These are phyloP conservation scores for Zygosaccharomyces sapae DNA, from an alignment of 1,139 yeast species.

Conservation along the genomic window DNA sequence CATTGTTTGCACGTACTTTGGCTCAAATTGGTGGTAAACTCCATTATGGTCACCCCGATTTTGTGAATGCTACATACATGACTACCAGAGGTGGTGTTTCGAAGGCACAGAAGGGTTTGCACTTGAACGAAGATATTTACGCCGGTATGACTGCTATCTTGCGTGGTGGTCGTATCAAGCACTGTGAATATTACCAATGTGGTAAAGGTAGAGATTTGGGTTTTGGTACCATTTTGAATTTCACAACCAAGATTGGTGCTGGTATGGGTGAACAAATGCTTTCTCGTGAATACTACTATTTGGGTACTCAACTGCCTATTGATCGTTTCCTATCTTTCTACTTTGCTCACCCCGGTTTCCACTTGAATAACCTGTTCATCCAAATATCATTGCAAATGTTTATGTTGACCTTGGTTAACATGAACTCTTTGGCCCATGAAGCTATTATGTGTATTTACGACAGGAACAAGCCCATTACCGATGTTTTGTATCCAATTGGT, in stretches of 20 bases:
- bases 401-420: constrained; percentile 85
- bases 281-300: constrained; percentile 94
- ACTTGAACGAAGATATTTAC: constrained; percentile 97
- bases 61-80: constrained; percentile 90
- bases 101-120: constrained; percentile 97
- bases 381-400: constrained; percentile 90
- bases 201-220: constrained; percentile 99
- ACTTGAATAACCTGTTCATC: constrained; percentile 91
- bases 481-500: constrained; percentile 79
- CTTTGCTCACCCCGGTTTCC: constrained; percentile 99
- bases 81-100: constrained; percentile 99
- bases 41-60: constrained; percentile 99
- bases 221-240: constrained; percentile 95
- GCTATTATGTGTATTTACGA: constrained; percentile 80
- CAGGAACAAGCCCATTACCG: constrained; percentile 80
- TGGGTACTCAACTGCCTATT: constrained; percentile 94
- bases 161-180: constrained; percentile 99
- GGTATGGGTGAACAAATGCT: constrained; percentile 99
- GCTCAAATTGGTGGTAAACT: constrained; percentile 98
- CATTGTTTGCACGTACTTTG: constrained; percentile 92
- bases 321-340: constrained; percentile 97
- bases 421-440: constrained; percentile 89
- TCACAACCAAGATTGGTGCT: constrained; percentile 99
- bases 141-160: constrained; percentile 98
- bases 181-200: constrained; percentile 98